Evolutionary conservation across 2,329 filamentous ascomycete species (phyloP).

Genomic region (Chaetoscypha palmicola): DNA sequence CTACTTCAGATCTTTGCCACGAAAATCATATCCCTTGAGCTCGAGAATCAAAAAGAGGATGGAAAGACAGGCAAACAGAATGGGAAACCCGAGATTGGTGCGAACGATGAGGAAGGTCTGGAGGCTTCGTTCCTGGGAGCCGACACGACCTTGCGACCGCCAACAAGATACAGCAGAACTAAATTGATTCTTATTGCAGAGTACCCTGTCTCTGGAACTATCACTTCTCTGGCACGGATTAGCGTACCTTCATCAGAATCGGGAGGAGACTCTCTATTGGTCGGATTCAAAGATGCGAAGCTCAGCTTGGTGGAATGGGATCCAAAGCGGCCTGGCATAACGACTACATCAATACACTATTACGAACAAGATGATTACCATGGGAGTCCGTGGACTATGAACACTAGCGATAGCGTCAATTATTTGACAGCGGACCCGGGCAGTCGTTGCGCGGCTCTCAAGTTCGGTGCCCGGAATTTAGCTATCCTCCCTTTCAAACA

Average conservation of each 20-base stretch:
- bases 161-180: slow-evolving; percentile 58
- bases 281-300: slow-evolving; percentile 87
- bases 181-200: slow-evolving; percentile 83
- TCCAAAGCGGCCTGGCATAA: slow-evolving; percentile 66
- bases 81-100: slow-evolving; percentile 42
- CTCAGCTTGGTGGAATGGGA: slow-evolving; percentile 94
- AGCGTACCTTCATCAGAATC: slow-evolving; percentile 66
- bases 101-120: slow-evolving; percentile 53
- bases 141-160: slow-evolving; percentile 53
- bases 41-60: slow-evolving; percentile 30
- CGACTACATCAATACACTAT: slow-evolving; percentile 92
- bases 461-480: slow-evolving; percentile 81
- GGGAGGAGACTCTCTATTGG: slow-evolving; percentile 73
- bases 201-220: slow-evolving; percentile 73
- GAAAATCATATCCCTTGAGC: slow-evolving; percentile 58
- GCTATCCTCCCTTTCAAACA: slow-evolving; percentile 93
- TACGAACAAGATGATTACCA: slow-evolving; percentile 92
- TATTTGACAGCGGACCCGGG: slow-evolving; percentile 83
- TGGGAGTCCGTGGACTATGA: slow-evolving; percentile 72
- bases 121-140: slow-evolving; percentile 60
- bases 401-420: slow-evolving; percentile 69
- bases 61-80: slow-evolving; percentile 35
- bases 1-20: slow-evolving; percentile 84
- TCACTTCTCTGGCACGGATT: slow-evolving; percentile 75
- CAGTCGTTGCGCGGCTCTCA: slow-evolving; percentile 88